Evolutionary conservation across 2,329 filamentous ascomycete genomes (phyloP).

Genomic region (Phyllosticta citrichinensis): DNA sequence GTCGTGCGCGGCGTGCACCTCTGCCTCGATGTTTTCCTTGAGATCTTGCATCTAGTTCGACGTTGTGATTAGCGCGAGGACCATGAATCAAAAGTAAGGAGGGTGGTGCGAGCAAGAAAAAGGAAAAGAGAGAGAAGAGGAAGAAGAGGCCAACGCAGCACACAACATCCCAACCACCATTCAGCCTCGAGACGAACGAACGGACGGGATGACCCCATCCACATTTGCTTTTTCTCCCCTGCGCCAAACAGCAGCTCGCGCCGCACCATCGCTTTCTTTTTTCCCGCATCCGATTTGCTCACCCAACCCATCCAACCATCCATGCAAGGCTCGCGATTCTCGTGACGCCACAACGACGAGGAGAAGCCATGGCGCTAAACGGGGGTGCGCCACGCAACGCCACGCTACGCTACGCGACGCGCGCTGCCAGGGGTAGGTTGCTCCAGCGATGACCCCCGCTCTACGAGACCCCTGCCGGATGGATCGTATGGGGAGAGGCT

Average conservation of each 20-base stretch:
- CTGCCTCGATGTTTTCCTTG: constrained; percentile 93
- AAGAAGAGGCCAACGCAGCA: not conserved
- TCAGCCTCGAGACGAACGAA: too few relatives aligned
- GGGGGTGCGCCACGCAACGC: too few relatives aligned
- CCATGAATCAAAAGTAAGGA: too few relatives aligned
- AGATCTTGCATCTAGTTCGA: constrained; percentile 79
- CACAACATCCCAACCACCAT: too few relatives aligned
- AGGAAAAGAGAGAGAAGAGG: too few relatives aligned
- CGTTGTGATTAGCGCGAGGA: too few relatives aligned
- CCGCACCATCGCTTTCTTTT: not conserved
- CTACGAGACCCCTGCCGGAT: not conserved
- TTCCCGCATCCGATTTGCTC: not conserved
- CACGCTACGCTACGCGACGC: not conserved
- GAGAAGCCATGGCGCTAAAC: not conserved
- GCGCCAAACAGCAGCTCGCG: too few relatives aligned
- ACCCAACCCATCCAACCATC: not conserved
- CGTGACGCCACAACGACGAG: not conserved
- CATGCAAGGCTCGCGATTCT: not conserved
- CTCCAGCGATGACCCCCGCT: not conserved
- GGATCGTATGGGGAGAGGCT: not conserved
- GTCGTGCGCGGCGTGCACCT: constrained; percentile 80
- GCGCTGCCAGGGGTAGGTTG: not conserved
- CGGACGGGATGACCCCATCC: too few relatives aligned
- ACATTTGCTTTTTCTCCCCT: not conserved
- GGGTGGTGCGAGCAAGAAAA: too few relatives aligned